These are phyloP conservation scores for Colletotrichum tanaceti DNA, from an alignment of 2,329 filamentous ascomycete genomes.

Conservation along the genomic window DNA sequence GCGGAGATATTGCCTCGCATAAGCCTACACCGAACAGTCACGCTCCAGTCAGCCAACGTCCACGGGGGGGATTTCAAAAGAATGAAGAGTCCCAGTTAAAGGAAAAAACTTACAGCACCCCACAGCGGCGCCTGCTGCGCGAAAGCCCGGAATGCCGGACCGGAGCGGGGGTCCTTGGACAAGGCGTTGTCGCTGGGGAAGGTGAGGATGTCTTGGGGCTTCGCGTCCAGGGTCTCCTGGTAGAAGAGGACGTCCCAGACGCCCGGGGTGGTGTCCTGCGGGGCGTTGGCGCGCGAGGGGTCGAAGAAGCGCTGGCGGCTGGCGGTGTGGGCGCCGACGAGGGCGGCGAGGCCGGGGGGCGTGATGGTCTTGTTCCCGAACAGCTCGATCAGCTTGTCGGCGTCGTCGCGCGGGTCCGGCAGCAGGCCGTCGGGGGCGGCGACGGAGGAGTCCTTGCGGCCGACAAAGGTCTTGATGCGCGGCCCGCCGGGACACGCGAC, in stretches of 20 bases:
- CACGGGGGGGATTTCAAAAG: too few relatives aligned
- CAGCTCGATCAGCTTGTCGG: conserved; percentile 58
- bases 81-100: too few relatives aligned
- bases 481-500: conserved; percentile 60
- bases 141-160: conserved; percentile 54
- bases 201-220: conserved; percentile 53
- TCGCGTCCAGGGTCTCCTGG: conserved; percentile 50
- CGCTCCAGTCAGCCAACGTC: too few relatives aligned
- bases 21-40: conserved; percentile 54
- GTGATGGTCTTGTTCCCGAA: conserved; percentile 66
- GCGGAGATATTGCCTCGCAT: conserved; percentile 64
- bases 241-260: conserved; percentile 66
- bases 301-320: conserved; percentile 61
- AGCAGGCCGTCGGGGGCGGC: conserved; percentile 56
- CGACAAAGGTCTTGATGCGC: conserved; percentile 62
- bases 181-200: conserved; percentile 57
- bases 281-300: conserved; percentile 52
- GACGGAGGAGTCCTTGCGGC: conserved; percentile 58
- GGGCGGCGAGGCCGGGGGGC: conserved; percentile 61
- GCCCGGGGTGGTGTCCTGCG: conserved; percentile 64
- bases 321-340: conserved; percentile 66
- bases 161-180: conserved; percentile 51
- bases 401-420: conserved; percentile 55
- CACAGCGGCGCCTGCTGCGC: conserved; percentile 51
- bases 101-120: conserved; percentile 54